Evolutionary conservation across 768 basidiomycete genomes (phyloP), one percentile per base, ranked within the genome.

Genomic region (Tubosaeta sp.): DNA sequence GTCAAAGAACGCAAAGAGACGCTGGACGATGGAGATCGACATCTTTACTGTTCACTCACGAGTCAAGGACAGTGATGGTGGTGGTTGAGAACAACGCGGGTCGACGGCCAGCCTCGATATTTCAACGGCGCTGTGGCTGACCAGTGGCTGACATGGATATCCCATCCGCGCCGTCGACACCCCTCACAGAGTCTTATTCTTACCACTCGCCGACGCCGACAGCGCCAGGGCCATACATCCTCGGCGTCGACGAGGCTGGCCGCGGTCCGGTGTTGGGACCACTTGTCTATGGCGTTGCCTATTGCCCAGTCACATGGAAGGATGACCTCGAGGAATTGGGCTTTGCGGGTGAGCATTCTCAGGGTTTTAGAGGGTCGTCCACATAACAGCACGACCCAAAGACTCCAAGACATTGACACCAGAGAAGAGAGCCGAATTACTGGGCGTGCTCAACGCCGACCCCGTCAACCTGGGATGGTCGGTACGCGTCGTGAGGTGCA

Each of bases 241-340:
- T 99, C 44, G 96, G 96, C 21, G 94, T 99, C n/a, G 96, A 99
- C 68, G 96, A 99, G 67, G 96, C 96, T 0, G 96, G 96, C 0
- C 78, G 96, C 48, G 96, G 96, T 0, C 96, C 95, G 19, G 95
- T 95, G 2, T 74, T 99, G 0, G 95, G 94, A 1, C 96, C 96
- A 0, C 80, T 98, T 53, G 96, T 99, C 0, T 98, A 99, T 62
- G 95, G 90, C 7, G 83, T 95, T 22, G 94, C 96, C 0, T 97
- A 92, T 63, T 98, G 95, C 60, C 90, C 93, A 3, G 76, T 76
- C 4, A 74, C 83, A 21, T 97, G 90, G 70, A 75, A 83, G 56
- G 81, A 86, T 3, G 68, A 81, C 13, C 69, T 99, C 48, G 85
- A 91, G 45, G 67, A 75, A 12, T 76, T 98, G 4, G 96, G 95